Conservation (phyloP, 2,329 filamentous ascomycete species). For the Aureobasidium sp. region DNA sequence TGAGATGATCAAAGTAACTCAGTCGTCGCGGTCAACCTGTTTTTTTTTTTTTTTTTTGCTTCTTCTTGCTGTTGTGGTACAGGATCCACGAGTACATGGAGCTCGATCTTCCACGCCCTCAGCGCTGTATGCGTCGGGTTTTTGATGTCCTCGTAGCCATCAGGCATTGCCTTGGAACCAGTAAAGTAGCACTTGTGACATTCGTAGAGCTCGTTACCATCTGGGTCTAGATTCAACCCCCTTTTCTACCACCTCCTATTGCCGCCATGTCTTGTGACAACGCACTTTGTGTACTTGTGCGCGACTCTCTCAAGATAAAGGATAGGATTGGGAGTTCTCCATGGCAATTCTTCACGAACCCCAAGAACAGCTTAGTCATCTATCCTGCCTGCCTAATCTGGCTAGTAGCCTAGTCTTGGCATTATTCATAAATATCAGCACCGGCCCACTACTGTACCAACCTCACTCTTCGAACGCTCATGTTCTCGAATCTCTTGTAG, state of each 20-base stretch:
- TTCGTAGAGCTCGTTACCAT: neutral
- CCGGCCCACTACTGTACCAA: too few species aligned
- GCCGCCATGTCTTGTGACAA: neutral
- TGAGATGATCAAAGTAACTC: neutral
- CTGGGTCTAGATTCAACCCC: neutral
- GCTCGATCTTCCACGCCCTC: neutral
- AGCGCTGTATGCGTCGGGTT: neutral
- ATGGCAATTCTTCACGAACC: neutral
- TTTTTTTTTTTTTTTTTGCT: neutral
- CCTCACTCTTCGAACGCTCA: too few species aligned
- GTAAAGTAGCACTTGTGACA: neutral
- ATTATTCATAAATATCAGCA: too few species aligned
- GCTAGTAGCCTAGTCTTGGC: too few species aligned
- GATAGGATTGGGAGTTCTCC: neutral
- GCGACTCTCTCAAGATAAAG: neutral
- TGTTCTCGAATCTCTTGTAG: too few species aligned
- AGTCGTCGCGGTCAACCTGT: neutral
- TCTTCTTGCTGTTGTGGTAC: neutral
- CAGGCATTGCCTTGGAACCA: neutral
- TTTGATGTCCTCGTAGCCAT: neutral
- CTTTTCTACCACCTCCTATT: neutral
- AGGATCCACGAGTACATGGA: neutral
- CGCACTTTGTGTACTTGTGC: neutral
- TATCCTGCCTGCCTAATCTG: too few species aligned
- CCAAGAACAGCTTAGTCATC: too few species aligned